Base-by-base conservation (phyloP, 169 alveolate species). In the Plasmodium inui region DNA sequence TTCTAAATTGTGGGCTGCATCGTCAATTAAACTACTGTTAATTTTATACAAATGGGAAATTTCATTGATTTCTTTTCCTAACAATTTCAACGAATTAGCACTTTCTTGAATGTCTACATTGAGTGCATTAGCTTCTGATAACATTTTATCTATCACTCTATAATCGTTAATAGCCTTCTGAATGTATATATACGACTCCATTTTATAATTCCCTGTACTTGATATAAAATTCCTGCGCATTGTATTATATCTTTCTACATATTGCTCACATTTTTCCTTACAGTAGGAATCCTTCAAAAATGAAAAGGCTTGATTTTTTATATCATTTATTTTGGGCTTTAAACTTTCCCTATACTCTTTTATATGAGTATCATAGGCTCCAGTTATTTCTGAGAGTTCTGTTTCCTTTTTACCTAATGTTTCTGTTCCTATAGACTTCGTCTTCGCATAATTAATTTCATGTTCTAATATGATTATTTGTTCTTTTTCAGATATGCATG, bases 51-150 rank as follows among this genome's bases (percentile, higher is more conserved):
- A 34, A 8, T 78, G 19, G 10, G 84, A 78, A 78, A 78, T 0
- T 32, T 78, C 84, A n/a, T 41, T 1, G 17, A 78, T 78, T 30
- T 78, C 84, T 19, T 78, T 71, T 78, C 50, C 84, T 78, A 78
- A 46, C 55, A 78, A n/a, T 41, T 78, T 17, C 70, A 78, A 28
- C 30, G 34, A n/a, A 17, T 78, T 78, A 78, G 28, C 50, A 17
- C 2, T 78, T 78, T 41, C 84, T 3, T 17, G 8, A n/a, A 78
- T 78, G 30, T 78, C 84, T 34, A 34, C 9, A 5, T 41, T 41
- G 19, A 34, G 26, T 78, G 10, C 70, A 0, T 78, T 78, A 78
- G 70, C 8, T 19, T 3, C 19, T 19, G n/a, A 37, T 78, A 78
- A 37, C 28, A 78, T 34, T 3, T 34, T 78, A 39, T 78, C 44